phyloP scores from a whole-genome alignment of 78 protist genomes.

The Dictyostelium intermedium region DNA sequence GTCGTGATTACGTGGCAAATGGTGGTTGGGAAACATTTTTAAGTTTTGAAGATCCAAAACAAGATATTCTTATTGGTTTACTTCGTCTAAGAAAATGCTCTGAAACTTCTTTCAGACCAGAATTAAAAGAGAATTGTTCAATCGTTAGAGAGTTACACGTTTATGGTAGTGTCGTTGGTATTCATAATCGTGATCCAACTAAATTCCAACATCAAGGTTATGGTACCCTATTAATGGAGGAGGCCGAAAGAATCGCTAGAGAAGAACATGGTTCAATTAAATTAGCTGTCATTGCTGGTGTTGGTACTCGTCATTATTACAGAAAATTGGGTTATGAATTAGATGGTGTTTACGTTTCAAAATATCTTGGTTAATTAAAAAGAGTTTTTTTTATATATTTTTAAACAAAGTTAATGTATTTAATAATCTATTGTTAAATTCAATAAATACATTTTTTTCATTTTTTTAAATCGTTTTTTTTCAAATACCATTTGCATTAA shows the following conservation, averaged over 20 bases:
- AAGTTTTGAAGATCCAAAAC: conserved; percentile 96
- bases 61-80: conserved; percentile 94
- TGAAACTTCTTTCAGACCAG: conserved; percentile 86
- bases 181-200: conserved; percentile 86
- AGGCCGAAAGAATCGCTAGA: conserved; percentile 97
- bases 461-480: no score
- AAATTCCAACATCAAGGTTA: conserved; percentile 95
- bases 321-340: conserved; percentile 95
- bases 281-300: conserved; percentile 96
- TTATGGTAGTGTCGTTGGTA: conserved; percentile 93
- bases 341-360: conserved; percentile 93
- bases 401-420: neutral
- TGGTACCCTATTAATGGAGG: conserved; percentile 96
- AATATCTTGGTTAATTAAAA: neutral
- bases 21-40: conserved; percentile 98
- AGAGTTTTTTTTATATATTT: neutral
- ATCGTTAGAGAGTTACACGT: conserved; percentile 98
- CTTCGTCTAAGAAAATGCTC: conserved; percentile 92
- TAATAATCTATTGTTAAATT: no score
- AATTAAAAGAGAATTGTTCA: conserved; percentile 83
- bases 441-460: no score
- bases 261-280: conserved; percentile 90
- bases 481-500: no score
- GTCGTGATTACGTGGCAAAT: conserved; percentile 95
- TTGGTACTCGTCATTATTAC: conserved; percentile 98